Evolutionary conservation across 805 yeast species (phyloP), one percentile per base, ranked within the genome.

Genomic region (Metschnikowia kofuensis): DNA sequence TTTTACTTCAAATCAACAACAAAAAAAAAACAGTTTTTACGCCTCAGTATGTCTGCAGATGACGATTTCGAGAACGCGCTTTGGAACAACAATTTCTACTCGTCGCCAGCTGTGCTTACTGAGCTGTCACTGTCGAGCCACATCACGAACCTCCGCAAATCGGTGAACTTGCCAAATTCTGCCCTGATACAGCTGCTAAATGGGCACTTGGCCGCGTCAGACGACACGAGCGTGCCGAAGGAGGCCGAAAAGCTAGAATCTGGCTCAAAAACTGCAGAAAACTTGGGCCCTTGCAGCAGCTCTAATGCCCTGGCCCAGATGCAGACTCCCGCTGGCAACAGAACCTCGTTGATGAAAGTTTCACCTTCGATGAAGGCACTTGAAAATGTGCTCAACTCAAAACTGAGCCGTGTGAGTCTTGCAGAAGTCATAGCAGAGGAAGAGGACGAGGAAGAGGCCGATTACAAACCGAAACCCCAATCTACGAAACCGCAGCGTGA

Each of bases 311-410:
- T 16, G 31, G 13, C n/a, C 21, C 13, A n/a, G 35, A 15, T 14
- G 14, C 15, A 13, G 8, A 14, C 14, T 13, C 14, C 26, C 13
- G 44, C 21, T 1, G 40, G 45, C 16, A 47, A 47, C 32, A 45
- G 44, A 30, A 61, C 75, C 10, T 52, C 58, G 34, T 60, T 65
- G 52, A 72, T 72, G 71, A 65, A 64, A 47, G 58, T 58, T 29
- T 69, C 75, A 30, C 78, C 76, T 6, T 68, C 74, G 7, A 67
- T 73, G 60, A 67, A 68, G 52, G 75, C 76, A 12, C 61, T 73
- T 49, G 77, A 72, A 51, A 54, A 50, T 40, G 68, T 67, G 16
- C 60, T 72, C 45, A 59, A 58, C 43, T 55, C 56, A 30, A 49
- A 48, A 31, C 44, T 31, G 2, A 54, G 51, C 40, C 36, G 48